A percentile compares a stretch with the other conserved stretches of the same genome.
These are phyloP conservation scores for Plasmodium yoelii DNA, from an alignment of 169 alveolate genomes.

Conservation along the genomic window DNA sequence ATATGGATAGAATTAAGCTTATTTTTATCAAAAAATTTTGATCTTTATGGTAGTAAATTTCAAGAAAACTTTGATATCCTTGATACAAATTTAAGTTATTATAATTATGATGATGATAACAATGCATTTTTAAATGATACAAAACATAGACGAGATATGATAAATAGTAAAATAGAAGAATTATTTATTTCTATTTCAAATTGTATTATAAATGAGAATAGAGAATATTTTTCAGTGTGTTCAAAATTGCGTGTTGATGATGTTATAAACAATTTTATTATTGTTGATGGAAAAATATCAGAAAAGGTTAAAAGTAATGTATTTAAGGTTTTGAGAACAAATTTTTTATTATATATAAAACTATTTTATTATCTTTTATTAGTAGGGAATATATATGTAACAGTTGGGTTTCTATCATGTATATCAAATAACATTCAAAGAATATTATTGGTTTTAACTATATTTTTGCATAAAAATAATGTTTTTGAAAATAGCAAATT, in stretches of 20 bases:
- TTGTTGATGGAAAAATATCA: constrained; percentile 58
- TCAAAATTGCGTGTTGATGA: constrained; percentile 56
- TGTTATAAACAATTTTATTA: constrained; percentile 70
- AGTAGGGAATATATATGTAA: constrained; percentile 68
- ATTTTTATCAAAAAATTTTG: constrained; percentile 62
- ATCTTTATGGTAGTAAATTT: constrained; percentile 51
- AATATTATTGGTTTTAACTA: constrained; percentile 52
- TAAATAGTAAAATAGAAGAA: constrained; percentile 65
- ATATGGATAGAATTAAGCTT: constrained; percentile 73
- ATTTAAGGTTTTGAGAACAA: constrained; percentile 45
- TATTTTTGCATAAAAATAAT: constrained; percentile 66
- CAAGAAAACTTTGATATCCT: constrained; percentile 69
- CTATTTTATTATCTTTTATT: constrained; percentile 71
- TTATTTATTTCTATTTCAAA: constrained; percentile 62
- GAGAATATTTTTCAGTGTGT: constrained; percentile 45
- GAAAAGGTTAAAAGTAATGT: constrained; percentile 55
- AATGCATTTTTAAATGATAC: constrained; percentile 67
- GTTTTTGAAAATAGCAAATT: constrained; percentile 47
- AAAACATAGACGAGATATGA: constrained; percentile 48
- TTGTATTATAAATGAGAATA: constrained; percentile 64
- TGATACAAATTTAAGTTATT: constrained; percentile 35
- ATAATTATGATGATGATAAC: constrained; percentile 42
- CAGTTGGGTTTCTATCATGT: constrained; percentile 70
- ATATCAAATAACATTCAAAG: constrained; percentile 62
- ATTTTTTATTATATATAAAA: constrained; percentile 68